Base-by-base conservation (phyloP, 1,284 basidiomycete species). In the Sporisorium iseilematis-ciliati region DNA sequence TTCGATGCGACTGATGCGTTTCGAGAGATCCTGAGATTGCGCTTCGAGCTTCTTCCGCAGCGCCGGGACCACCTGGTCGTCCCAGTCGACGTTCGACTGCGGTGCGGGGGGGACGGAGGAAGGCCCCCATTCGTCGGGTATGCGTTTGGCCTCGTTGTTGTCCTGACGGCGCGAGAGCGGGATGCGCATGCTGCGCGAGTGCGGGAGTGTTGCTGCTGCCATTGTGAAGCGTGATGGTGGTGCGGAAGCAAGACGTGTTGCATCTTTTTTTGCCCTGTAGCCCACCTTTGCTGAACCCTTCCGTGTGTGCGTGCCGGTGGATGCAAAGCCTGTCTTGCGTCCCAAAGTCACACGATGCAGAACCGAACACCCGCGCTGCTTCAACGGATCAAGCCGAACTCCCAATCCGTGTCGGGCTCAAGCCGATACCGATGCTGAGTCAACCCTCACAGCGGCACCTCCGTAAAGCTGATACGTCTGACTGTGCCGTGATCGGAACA, bases 41-140 rank as follows among this genome's bases (percentile, higher is more conserved):
- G 66, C 65, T 52, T 80, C 73, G 25, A 80, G 66, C 48, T 77
- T 75, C 48, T 72, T 76, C 1, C 73, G 59, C 14, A 80, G 54
- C 0, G 78, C 78, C 14, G 78, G 78, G 2, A 80, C 76, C 0
- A 80, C 62, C 31, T 78, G 71, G 16, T 78, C 76, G 49, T 80
- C 78, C 76, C 76, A 80, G 0, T 69, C 66, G 7, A 77, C 48
- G 45, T 60, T 69, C 51, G 52, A 29, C 14, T 45, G 41, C 0
- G 38, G 31, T 16, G 55, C 23, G 0, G 69, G 69, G 14, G 75
- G 75, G 3, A 77, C 43, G 21, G 75, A 77, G 7, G 52, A 56
- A 1, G 75, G 75, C 11, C 69, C 75, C 75, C 75, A 77, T 10
- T 76, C 65, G 35, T 68, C 71, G n/a, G 38, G 29, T 14, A 50